Evolutionary conservation across 192 early-diverging fungal genomes (phyloP).

Genomic region (Linnemannia elongata): DNA sequence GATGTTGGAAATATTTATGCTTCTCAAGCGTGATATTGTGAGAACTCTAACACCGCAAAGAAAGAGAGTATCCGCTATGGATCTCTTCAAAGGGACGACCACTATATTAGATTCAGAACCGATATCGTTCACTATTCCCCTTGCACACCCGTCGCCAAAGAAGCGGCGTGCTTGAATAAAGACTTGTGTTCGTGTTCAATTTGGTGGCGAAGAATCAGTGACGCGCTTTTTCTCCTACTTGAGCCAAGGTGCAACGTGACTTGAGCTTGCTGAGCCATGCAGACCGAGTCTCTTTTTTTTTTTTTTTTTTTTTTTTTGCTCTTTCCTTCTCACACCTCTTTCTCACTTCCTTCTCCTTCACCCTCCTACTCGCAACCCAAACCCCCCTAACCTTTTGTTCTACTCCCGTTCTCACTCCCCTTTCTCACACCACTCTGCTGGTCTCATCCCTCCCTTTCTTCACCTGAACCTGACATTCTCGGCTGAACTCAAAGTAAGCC

Average conservation of each 20-base stretch:
- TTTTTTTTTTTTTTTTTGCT: too few relatives aligned
- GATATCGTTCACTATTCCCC: neutral
- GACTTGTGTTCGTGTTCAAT: too few relatives aligned
- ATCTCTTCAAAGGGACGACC: neutral
- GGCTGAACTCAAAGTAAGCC: neutral
- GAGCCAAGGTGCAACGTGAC: neutral
- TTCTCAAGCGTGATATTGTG: constrained; percentile 31
- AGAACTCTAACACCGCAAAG: neutral
- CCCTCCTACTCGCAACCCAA: neutral
- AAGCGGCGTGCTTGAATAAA: neutral
- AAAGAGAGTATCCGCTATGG: neutral
- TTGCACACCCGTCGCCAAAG: neutral
- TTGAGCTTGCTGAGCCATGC: neutral
- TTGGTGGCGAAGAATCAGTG: neutral
- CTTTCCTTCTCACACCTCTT: neutral
- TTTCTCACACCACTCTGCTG: neutral
- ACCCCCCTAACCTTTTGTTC: neutral
- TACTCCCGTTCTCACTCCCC: neutral
- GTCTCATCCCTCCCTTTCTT: neutral
- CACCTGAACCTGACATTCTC: neutral
- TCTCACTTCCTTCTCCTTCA: neutral
- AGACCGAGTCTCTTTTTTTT: neutral
- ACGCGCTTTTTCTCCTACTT: neutral
- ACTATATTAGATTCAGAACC: neutral
- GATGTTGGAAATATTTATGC: constrained; percentile 12